Percentiles rank a stretch among this genome's conserved stretches.
Evolutionary conservation across 2,329 filamentous ascomycete genomes (phyloP).

Genomic region (Penicillium sclerotigenum): DNA sequence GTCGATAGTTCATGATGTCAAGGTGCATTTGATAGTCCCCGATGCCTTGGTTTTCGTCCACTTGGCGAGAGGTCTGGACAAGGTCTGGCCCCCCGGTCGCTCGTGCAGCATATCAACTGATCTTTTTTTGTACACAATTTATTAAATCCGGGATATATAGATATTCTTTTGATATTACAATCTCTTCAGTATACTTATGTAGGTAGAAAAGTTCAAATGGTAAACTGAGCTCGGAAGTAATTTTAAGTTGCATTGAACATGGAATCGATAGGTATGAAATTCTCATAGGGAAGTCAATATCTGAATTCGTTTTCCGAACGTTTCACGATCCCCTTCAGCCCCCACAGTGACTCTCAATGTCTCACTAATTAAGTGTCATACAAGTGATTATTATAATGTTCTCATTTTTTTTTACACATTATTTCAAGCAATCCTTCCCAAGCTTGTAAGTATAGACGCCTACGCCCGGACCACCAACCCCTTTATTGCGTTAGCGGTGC

Average conservation of each 20-base stretch:
- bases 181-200: background rate
- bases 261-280: background rate
- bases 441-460: background rate
- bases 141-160: background rate
- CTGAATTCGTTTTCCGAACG: slow-evolving; percentile 9
- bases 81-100: slow-evolving; percentile 20
- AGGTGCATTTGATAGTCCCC: slow-evolving; percentile 18
- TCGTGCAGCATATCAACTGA: slow-evolving; percentile 9
- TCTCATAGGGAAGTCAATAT: background rate
- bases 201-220: background rate
- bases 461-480: slow-evolving; percentile 14
- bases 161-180: background rate
- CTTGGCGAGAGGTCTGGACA: slow-evolving; percentile 22
- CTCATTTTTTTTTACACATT: background rate
- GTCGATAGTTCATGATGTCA: slow-evolving; percentile 22
- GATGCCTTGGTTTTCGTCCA: slow-evolving; percentile 20
- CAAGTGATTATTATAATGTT: too few relatives aligned
- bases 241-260: background rate
- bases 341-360: slow-evolving; percentile 15
- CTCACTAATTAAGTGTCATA: slow-evolving; percentile 7
- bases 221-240: background rate
- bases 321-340: slow-evolving; percentile 15
- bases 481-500: slow-evolving; percentile 14
- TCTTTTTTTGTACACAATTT: background rate
- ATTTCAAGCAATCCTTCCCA: background rate